Base-by-base conservation (phyloP, 2,329 filamentous ascomycete genomes). In the Pochonia chlamydosporia region DNA sequence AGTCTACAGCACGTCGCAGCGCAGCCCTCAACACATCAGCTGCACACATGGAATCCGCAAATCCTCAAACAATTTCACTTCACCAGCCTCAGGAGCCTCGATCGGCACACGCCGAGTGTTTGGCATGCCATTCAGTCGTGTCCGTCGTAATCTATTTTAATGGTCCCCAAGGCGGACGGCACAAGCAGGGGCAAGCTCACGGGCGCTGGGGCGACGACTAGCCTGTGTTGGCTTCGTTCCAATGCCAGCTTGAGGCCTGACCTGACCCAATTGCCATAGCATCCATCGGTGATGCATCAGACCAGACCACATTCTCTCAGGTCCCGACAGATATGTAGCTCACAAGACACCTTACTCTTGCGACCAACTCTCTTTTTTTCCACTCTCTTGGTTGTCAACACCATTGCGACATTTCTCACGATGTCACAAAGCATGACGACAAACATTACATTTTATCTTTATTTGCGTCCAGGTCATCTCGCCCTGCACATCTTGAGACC, bases 341-440 rank as follows among this genome's bases (percentile, higher is more conserved):
- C 20, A 31, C 36, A 31, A 24, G 33, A 16, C 44, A 18, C 44
- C 40, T 39, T 20, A 10, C 25, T 23, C 14, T 20, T 40, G 18
- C 26, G 8, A 26, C 30, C 25, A 13, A 16, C 36, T 33, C 43
- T 39, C 28, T n/a, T 28, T 42, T 40, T 40, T 26, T 9, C 39
- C n/a, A n/a, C n/a, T n/a, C n/a, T 28, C 26, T 28, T 28, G 9
- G 23, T 48, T 40, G 36, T 50, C 51, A 50, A 54, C 52, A 52
- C 52, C 48, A 50, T 41, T 11, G 40, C 33, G 31, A 46, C 23
- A 6, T 40, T 33, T 43, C 41, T 56, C 56, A 55, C 52, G 56
- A 59, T 59, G 53, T 47, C 21, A 46, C 48, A 44, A 41, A 49
- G 49, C 47, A 30, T 30, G 48, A 49, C 51, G 46, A 47, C 44